These are phyloP conservation scores for Trifolium subterraneum DNA, from an alignment of 306 rosid species.

Conservation along the genomic window DNA sequence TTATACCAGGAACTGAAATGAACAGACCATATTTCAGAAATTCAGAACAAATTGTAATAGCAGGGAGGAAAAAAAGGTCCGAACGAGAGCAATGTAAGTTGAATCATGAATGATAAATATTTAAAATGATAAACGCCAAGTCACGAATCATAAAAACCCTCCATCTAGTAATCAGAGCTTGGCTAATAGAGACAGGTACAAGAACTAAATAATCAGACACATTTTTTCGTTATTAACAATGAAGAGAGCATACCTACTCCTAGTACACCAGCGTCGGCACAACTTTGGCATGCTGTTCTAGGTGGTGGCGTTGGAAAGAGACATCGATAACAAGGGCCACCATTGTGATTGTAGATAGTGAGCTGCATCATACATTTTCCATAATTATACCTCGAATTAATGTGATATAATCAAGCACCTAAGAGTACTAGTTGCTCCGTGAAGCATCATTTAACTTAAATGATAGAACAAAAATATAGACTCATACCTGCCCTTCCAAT, in stretches of 20 bases:
- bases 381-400: slow-evolving; percentile 9
- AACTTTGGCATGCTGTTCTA: slow-evolving; percentile 92
- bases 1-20: slow-evolving; percentile 91
- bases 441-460: slow-evolving; percentile 19
- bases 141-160: not conserved
- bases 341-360: slow-evolving; percentile 85
- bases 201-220: not conserved
- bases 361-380: slow-evolving; percentile 61
- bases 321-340: slow-evolving; percentile 94
- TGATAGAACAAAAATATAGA: not conserved
- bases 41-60: not conserved
- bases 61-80: not conserved
- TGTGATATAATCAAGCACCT: not conserved
- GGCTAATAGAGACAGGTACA: slow-evolving; percentile 1
- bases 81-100: slow-evolving; percentile 15
- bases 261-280: slow-evolving; percentile 91
- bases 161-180: slow-evolving; percentile 16
- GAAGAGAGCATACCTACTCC: slow-evolving; percentile 71
- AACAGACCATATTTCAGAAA: slow-evolving; percentile 24
- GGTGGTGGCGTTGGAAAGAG: slow-evolving; percentile 96
- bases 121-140: not conserved
- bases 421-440: not conserved
- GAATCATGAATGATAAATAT: slow-evolving; percentile 15
- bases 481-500: slow-evolving; percentile 95
- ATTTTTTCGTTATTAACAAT: not conserved